Conservation (phyloP, 1,284 basidiomycete species). For the Xerocomus minutiporus region DNA sequence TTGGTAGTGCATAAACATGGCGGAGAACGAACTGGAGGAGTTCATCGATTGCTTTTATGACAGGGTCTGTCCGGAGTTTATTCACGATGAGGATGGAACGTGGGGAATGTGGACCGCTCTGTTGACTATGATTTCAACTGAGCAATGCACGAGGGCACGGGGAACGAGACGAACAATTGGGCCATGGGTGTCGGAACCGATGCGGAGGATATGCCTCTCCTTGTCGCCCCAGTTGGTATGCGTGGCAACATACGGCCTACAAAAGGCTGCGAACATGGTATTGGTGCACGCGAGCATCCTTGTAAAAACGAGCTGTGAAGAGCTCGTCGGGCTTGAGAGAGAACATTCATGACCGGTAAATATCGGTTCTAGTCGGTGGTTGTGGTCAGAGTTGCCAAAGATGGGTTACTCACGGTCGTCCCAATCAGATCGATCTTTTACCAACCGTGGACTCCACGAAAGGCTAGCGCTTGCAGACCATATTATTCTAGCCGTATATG, state of each 20-base stretch:
- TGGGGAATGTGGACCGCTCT: conserved; percentile 23
- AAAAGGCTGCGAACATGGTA: conserved; percentile 5
- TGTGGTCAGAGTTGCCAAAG: conserved; percentile 18
- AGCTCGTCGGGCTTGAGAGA: conserved; percentile 20
- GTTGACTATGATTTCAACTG: conserved; percentile 29
- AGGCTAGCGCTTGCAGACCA: no score
- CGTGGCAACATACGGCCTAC: background rate
- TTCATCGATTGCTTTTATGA: conserved; percentile 67
- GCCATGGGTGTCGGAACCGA: conserved; percentile 3
- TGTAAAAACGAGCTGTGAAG: conserved; percentile 25
- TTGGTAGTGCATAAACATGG: background rate
- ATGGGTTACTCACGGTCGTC: conserved; percentile 4
- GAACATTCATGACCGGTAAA: conserved; percentile 16
- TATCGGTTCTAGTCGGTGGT: background rate
- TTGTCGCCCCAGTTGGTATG: background rate
- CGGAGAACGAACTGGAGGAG: conserved; percentile 54
- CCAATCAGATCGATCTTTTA: background rate
- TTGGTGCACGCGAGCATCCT: conserved; percentile 6
- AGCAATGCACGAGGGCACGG: conserved; percentile 13
- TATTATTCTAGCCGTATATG: background rate
- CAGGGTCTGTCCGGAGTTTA: conserved; percentile 70
- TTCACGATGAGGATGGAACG: conserved; percentile 66
- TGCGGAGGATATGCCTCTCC: conserved; percentile 14
- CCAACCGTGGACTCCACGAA: no score
- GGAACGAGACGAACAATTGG: conserved; percentile 28